These are phyloP conservation scores for Zygotorulaspora danielsina DNA, from an alignment of 805 yeast species.

Conservation along the genomic window DNA sequence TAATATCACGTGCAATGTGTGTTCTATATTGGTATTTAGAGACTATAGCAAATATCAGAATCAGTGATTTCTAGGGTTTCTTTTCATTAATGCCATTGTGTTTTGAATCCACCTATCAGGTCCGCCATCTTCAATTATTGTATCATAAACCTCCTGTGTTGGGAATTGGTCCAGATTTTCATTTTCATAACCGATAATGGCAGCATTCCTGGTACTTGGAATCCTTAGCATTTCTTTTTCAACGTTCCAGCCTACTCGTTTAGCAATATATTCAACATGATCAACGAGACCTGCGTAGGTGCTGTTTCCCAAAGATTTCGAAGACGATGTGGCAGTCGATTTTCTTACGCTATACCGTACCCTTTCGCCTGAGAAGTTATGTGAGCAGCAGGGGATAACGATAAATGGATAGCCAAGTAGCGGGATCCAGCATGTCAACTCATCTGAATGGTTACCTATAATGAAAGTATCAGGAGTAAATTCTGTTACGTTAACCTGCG, in stretches of 20 bases:
- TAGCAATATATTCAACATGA: constrained; percentile 69
- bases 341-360: constrained; percentile 55
- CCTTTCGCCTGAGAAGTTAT: constrained; percentile 72
- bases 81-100: constrained; percentile 64
- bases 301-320: constrained; percentile 39
- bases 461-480: constrained; percentile 70
- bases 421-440: constrained; percentile 93
- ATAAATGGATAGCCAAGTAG: constrained; percentile 78
- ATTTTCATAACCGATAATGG: constrained; percentile 65
- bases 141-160: constrained; percentile 47
- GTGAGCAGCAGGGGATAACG: constrained; percentile 95
- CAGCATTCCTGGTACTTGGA: constrained; percentile 92
- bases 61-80: constrained; percentile 69
- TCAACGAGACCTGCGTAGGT: constrained; percentile 84
- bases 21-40: too few relatives aligned
- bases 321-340: constrained; percentile 6
- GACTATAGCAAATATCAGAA: too few relatives aligned
- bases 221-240: constrained; percentile 85
- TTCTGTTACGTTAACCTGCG: constrained; percentile 56
- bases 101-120: constrained; percentile 88
- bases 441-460: constrained; percentile 95
- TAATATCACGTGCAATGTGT: too few relatives aligned
- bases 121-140: constrained; percentile 76
- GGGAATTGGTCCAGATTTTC: constrained; percentile 27
- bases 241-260: constrained; percentile 73